Evolutionary conservation across 148 eudicot species (phyloP).

Genomic region (Chenopodium quinoa): DNA sequence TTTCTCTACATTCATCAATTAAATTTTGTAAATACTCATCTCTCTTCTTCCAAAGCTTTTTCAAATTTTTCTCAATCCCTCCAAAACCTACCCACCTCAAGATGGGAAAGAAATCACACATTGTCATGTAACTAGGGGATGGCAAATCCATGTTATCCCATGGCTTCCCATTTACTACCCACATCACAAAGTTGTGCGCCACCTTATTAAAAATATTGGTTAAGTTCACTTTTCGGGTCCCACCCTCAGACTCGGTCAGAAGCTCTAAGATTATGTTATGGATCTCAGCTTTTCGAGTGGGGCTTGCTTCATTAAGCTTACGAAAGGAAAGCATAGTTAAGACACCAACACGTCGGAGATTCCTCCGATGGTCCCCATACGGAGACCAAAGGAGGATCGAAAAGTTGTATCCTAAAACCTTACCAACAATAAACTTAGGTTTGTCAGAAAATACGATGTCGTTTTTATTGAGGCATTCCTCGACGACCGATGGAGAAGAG

Average conservation of each 20-base stretch:
- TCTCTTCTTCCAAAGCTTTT: slow-evolving; percentile 24
- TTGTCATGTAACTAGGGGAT: neutral
- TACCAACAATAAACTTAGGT: slow-evolving; percentile 17
- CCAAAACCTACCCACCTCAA: slow-evolving; percentile 48
- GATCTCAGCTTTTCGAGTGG: too few species aligned
- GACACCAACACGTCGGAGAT: slow-evolving; percentile 27
- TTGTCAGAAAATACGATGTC: slow-evolving; percentile 32
- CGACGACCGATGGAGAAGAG: slow-evolving; percentile 29
- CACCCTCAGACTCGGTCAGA: too few species aligned
- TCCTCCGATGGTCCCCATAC: slow-evolving; percentile 36
- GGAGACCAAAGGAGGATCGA: slow-evolving; percentile 24
- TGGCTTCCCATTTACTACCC: slow-evolving; percentile 32
- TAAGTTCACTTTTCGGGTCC: too few species aligned
- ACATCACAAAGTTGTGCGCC: slow-evolving; percentile 32
- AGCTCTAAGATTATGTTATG: too few species aligned
- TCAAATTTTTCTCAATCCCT: slow-evolving; percentile 40
- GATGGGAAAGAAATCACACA: too few species aligned
- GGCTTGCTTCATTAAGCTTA: too few species aligned
- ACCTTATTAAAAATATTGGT: slow-evolving; percentile 11
- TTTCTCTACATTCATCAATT: slow-evolving; percentile 31
- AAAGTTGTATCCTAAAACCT: slow-evolving; percentile 27
- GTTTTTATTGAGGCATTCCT: slow-evolving; percentile 32
- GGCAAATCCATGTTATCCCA: slow-evolving; percentile 18
- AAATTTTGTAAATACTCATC: slow-evolving; percentile 39
- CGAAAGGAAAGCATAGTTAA: too few species aligned